A percentile compares a stretch with the other conserved stretches of the same genome.
Conservation (phyloP, 179 eudicot species). For the Silene vulgaris region DNA sequence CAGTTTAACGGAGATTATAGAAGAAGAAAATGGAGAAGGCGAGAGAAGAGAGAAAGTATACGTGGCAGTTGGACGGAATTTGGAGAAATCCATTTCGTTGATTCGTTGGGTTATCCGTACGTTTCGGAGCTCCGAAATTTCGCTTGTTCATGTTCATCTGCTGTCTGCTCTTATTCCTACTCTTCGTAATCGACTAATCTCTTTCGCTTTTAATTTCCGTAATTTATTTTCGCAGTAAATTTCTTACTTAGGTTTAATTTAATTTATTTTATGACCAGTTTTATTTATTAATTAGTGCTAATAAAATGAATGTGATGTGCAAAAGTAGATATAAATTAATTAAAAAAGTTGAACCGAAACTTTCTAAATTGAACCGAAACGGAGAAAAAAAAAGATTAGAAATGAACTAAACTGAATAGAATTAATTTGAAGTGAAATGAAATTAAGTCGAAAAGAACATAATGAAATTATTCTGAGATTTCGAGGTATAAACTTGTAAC, state of each 20-base stretch:
- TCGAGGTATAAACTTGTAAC: too few relatives aligned
- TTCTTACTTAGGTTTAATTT: too few relatives aligned
- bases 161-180: conserved; percentile 72
- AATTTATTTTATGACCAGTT: too few relatives aligned
- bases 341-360: too few relatives aligned
- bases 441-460: too few relatives aligned
- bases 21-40: conserved; percentile 22
- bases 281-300: too few relatives aligned
- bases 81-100: conserved; percentile 39
- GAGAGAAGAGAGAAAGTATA: conserved; percentile 36
- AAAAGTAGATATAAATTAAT: too few relatives aligned
- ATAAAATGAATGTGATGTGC: too few relatives aligned
- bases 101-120: conserved; percentile 44
- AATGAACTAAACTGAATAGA: too few relatives aligned
- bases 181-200: conserved; percentile 38
- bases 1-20: conserved; percentile 15
- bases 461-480: too few relatives aligned
- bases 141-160: conserved; percentile 61
- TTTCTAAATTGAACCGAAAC: background rate
- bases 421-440: background rate
- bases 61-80: conserved; percentile 62
- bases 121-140: conserved; percentile 37
- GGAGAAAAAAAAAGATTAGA: too few relatives aligned
- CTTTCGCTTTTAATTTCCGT: conserved; percentile 2
- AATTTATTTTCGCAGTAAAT: too few relatives aligned